Evolutionary conservation across 2,329 filamentous ascomycete species (phyloP).

Genomic region (Fusarium domesticum): DNA sequence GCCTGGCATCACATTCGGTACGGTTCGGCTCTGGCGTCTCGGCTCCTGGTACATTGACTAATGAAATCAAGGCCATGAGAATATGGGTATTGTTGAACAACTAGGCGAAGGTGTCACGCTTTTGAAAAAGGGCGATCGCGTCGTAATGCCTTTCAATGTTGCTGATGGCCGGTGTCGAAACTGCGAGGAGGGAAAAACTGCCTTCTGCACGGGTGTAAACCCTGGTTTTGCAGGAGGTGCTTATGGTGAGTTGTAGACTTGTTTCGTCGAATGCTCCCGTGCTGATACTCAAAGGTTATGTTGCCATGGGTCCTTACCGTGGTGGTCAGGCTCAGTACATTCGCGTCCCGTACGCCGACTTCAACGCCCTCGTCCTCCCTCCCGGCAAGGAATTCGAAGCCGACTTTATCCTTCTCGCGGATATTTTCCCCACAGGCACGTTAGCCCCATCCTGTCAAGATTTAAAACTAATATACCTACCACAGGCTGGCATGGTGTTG

Average conservation of each 20-base stretch:
- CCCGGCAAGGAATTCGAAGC: constrained; percentile 58
- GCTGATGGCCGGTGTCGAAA: constrained; percentile 62
- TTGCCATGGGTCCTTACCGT: constrained; percentile 55
- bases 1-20: constrained; percentile 58
- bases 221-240: constrained; percentile 38
- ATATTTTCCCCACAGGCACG: constrained; percentile 37
- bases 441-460: neutral
- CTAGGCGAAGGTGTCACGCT: constrained; percentile 57
- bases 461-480: constrained; percentile 2
- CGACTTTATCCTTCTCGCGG: constrained; percentile 53
- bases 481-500: constrained; percentile 54
- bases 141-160: constrained; percentile 65
- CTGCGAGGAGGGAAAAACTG: constrained; percentile 62
- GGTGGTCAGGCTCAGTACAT: constrained; percentile 61
- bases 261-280: neutral
- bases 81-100: constrained; percentile 57
- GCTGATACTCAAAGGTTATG: constrained; percentile 43
- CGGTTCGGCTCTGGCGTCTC: neutral
- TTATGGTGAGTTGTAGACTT: constrained; percentile 24
- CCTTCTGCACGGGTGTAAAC: constrained; percentile 59
- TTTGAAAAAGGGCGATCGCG: constrained; percentile 59
- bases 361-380: constrained; percentile 62
- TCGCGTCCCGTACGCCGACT: constrained; percentile 64
- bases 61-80: constrained; percentile 46
- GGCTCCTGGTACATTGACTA: neutral